Percentiles rank a stretch among this genome's conserved stretches.
Evolutionary conservation across 2,329 filamentous ascomycete genomes (phyloP).

Genomic region (Phoma sp.): DNA sequence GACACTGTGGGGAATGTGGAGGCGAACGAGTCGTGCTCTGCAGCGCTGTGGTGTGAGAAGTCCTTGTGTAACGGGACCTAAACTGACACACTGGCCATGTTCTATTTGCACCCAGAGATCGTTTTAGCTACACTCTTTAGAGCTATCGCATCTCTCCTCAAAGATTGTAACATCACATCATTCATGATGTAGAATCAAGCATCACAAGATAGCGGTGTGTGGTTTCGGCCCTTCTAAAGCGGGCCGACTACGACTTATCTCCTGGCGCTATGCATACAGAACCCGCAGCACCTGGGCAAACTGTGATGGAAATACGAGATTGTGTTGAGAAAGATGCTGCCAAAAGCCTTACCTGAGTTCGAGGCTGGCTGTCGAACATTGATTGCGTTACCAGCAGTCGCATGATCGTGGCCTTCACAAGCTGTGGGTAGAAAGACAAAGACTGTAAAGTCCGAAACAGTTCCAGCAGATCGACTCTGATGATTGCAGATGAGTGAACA

Average conservation of each 20-base stretch:
- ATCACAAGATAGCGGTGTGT: conserved; percentile 9
- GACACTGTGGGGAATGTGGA: conserved; percentile 9
- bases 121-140: background rate
- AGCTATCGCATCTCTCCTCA: background rate
- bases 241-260: conserved; percentile 12
- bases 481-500: too few species aligned
- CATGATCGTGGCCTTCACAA: too few species aligned
- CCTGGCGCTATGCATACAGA: background rate
- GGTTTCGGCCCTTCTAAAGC: conserved; percentile 15
- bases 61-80: conserved; percentile 4
- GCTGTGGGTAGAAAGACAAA: too few species aligned
- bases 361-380: too few species aligned
- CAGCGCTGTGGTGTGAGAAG: conserved; percentile 1
- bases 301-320: background rate
- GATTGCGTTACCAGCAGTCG: too few species aligned
- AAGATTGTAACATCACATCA: background rate
- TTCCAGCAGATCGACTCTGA: too few species aligned
- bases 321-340: background rate
- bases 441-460: too few species aligned
- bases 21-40: conserved; percentile 7
- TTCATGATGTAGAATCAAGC: background rate
- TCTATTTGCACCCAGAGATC: background rate
- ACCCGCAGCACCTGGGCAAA: background rate
- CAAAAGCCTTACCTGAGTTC: background rate
- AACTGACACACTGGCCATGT: conserved; percentile 8